Evolutionary conservation across 106 monocot species (phyloP).

Genomic region (Dendrobium catenatum): DNA sequence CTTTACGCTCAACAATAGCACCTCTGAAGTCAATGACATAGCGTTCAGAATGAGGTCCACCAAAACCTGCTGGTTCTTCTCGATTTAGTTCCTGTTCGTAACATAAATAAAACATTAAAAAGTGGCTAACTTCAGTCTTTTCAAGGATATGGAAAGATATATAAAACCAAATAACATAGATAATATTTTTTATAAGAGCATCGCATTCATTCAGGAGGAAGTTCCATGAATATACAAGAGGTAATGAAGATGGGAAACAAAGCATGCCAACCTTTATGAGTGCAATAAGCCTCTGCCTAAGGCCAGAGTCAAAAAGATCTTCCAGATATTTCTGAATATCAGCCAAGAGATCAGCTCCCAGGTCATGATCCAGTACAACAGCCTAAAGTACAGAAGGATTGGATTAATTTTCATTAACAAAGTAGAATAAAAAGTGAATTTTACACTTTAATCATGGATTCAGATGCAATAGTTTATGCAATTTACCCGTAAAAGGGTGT

Average conservation of each 20-base stretch:
- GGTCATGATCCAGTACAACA: constrained; percentile 75
- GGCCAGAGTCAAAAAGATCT: constrained; percentile 59
- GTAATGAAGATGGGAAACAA: not conserved
- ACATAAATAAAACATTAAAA: not conserved
- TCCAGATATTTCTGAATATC: constrained; percentile 71
- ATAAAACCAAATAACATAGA: not conserved
- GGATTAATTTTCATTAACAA: not conserved
- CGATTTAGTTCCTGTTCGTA: constrained; percentile 63
- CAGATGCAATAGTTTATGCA: not conserved
- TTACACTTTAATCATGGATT: not conserved
- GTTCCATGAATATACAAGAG: not conserved
- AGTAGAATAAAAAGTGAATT: constrained; percentile 3
- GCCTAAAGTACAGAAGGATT: constrained; percentile 30
- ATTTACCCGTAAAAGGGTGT: constrained; percentile 75
- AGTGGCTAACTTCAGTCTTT: not conserved
- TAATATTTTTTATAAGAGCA: not conserved
- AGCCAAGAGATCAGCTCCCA: constrained; percentile 64
- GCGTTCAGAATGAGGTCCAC: constrained; percentile 63
- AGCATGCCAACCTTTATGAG: constrained; percentile 63
- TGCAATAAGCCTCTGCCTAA: constrained; percentile 60
- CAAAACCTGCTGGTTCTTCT: constrained; percentile 78
- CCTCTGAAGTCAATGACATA: constrained; percentile 82
- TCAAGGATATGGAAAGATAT: not conserved
- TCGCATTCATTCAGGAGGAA: not conserved
- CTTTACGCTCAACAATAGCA: constrained; percentile 58